These are phyloP conservation scores for Aspergillus puulaauensis DNA, from an alignment of 2,329 filamentous ascomycete species.

Conservation along the genomic window DNA sequence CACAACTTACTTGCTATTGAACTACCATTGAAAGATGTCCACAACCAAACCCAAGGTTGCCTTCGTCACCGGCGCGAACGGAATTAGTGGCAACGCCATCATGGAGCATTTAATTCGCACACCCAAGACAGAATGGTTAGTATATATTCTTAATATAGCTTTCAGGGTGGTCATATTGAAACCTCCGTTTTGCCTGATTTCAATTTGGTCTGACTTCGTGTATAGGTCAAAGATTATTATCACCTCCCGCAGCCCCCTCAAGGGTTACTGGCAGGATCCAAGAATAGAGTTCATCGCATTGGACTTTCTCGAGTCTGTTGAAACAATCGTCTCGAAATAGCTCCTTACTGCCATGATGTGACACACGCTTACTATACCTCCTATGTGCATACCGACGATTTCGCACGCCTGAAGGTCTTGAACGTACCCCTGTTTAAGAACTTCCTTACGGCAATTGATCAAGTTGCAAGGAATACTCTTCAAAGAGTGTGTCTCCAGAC, in stretches of 20 bases:
- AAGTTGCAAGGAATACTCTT: conserved; percentile 21
- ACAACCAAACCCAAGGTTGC: conserved; percentile 24
- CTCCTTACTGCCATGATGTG: conserved; percentile 23
- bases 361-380: conserved; percentile 38
- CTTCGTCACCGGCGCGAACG: conserved; percentile 36
- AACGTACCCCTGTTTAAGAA: conserved; percentile 28
- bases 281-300: conserved; percentile 26
- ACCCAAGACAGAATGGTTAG: conserved; percentile 25
- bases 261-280: conserved; percentile 20
- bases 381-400: conserved; percentile 31
- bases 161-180: too few relatives aligned
- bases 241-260: conserved; percentile 27
- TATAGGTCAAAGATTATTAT: conserved; percentile 26
- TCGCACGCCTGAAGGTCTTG: conserved; percentile 9
- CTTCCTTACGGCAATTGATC: conserved; percentile 29
- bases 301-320: conserved; percentile 26
- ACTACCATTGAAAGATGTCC: too few relatives aligned
- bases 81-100: conserved; percentile 35
- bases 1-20: too few relatives aligned
- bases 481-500: conserved; percentile 31
- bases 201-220: background rate
- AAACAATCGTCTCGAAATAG: conserved; percentile 20
- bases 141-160: background rate
- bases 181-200: too few relatives aligned
- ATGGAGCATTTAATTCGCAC: conserved; percentile 32